Evolutionary conservation across 2,329 filamentous ascomycete genomes (phyloP), one percentile per base, ranked within the genome.

Genomic region (Neoascochyta sp.): DNA sequence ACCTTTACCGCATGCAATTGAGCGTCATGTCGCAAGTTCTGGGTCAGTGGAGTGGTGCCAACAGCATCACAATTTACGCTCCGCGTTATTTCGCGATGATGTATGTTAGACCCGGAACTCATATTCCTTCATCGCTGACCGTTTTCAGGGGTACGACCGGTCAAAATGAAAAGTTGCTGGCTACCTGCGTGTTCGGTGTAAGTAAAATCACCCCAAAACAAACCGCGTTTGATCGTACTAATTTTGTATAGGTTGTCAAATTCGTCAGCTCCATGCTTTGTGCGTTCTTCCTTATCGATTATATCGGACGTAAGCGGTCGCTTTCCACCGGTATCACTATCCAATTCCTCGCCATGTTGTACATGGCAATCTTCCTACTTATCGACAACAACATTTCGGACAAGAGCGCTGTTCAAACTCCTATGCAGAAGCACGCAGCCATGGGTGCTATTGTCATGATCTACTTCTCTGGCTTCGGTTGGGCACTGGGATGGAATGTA

Each of bases 281-380:
- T 56, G 83, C 84, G 0, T 70, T 88, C 29, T 86, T 89, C 72
- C 73, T 89, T 7, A 83, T 89, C 42, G 85, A 89, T 47, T 78
- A 83, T 31, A 80, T 89, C 43, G 85, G 85, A 4, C 80, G 85
- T 36, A 88, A 87, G 62, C 61, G 70, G 9, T 62, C 70, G 1
- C 60, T 75, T 5, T 58, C 64, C 22, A 61, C 63, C n/a, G 72
- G 72, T 7, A 71, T 74, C 20, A 56, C 44, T 21, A 55, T 69
- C 6, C 71, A 74, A 34, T 52, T 66, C 1, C n/a, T 74, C 8
- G 55, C 68, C n/a, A 73, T 76, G 67, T 53, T 74, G 3, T 76
- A 75, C 52, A 68, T 74, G 57, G 71, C 70, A 10, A 65, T 73
- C 24, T 75, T 72, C 58, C 59, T 75, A 0, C 67, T 74, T n/a